Conservation (phyloP, 163 green algal genomes). For the Coccomyxa subellipsoidea region DNA sequence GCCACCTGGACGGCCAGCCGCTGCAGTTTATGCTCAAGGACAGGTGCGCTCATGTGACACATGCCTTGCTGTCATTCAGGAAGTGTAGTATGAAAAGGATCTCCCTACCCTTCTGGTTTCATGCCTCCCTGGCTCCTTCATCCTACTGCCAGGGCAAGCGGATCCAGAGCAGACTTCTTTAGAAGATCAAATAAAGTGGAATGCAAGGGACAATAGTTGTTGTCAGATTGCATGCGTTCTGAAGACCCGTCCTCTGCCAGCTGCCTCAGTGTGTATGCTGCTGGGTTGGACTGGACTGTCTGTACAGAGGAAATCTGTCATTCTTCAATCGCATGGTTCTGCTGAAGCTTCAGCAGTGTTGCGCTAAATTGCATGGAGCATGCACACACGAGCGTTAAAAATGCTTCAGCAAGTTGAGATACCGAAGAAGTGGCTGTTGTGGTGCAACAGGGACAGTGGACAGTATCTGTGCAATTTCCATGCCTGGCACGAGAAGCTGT, state of each 20-base stretch:
- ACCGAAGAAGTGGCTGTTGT: slow-evolving; percentile 10
- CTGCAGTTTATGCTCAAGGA: slow-evolving; percentile 60
- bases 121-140: too few relatives aligned
- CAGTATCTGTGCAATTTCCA: slow-evolving; percentile 31
- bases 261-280: too few relatives aligned
- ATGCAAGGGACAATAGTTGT: too few relatives aligned
- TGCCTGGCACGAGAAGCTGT: slow-evolving; percentile 33
- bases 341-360: background rate
- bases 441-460: slow-evolving; percentile 8
- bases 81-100: background rate
- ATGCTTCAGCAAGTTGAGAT: background rate
- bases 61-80: background rate
- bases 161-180: too few relatives aligned
- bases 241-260: too few relatives aligned
- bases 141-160: too few relatives aligned
- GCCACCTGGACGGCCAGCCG: slow-evolving; percentile 59
- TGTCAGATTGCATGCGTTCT: too few relatives aligned
- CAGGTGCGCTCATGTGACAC: slow-evolving; percentile 5
- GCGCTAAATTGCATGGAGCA: background rate
- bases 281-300: background rate
- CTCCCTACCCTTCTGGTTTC: background rate
- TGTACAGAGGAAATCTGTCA: background rate
- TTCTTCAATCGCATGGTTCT: too few relatives aligned
- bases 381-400: background rate
- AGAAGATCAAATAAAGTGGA: too few relatives aligned